Conservation (phyloP, 2,329 filamentous ascomycete species). For the Drechslerella dactyloides region DNA sequence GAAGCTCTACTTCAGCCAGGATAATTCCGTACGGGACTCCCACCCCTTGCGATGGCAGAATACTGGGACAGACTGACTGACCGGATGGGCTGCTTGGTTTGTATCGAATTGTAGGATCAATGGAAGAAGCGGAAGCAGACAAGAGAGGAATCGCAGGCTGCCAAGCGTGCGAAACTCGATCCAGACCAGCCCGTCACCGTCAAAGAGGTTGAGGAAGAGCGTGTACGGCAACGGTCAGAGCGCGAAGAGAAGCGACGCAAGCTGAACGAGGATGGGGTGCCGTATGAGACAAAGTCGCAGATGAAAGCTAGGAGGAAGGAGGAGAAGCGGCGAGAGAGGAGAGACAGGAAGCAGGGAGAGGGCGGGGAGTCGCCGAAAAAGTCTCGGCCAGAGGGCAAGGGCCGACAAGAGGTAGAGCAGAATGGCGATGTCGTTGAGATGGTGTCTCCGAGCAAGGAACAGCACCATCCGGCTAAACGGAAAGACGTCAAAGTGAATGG, state of each 20-base stretch:
- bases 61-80: conserved; percentile 10
- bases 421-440: conserved; percentile 18
- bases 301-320: conserved; percentile 63
- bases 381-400: conserved; percentile 6
- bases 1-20: conserved; percentile 87
- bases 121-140: conserved; percentile 96
- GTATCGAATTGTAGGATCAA: conserved; percentile 70
- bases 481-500: conserved; percentile 45
- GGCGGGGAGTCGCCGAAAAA: conserved; percentile 10
- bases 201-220: conserved; percentile 91
- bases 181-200: conserved; percentile 82
- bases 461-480: conserved; percentile 44
- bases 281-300: conserved; percentile 60
- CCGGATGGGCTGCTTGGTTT: conserved; percentile 41
- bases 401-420: conserved; percentile 2
- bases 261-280: conserved; percentile 58
- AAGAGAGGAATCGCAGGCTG: conserved; percentile 81
- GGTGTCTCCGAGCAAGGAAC: conserved; percentile 25
- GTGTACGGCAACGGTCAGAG: conserved; percentile 80
- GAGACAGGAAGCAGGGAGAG: conserved; percentile 25
- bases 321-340: conserved; percentile 49
- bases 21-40: conserved; percentile 73
- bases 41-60: conserved; percentile 8
- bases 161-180: conserved; percentile 86
- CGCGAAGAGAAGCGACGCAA: conserved; percentile 61